phyloP scores from a whole-genome alignment of 2,329 filamentous ascomycete species.

The Didymellaceae sp. region DNA sequence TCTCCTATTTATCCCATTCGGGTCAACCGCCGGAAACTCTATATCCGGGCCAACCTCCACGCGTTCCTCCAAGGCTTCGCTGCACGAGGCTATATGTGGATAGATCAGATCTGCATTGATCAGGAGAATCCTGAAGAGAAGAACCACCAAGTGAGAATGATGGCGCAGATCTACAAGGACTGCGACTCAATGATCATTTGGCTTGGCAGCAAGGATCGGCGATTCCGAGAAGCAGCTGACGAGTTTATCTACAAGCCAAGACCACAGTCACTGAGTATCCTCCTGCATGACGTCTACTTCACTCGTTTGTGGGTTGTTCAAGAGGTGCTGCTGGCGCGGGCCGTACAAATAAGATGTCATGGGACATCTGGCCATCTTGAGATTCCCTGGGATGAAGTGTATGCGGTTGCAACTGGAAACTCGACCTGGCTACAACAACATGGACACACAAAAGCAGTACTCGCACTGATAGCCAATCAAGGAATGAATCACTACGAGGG shows the following conservation, averaged over 20 bases:
- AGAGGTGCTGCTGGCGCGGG: background rate
- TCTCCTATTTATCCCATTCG: background rate
- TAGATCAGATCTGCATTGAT: slow-evolving; percentile 12
- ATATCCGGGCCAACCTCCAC: background rate
- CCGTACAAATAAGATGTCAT: background rate
- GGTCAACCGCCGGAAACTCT: background rate
- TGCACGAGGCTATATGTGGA: background rate
- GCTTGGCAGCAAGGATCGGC: background rate
- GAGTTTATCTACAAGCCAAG: background rate
- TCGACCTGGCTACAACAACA: background rate
- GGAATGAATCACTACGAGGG: background rate
- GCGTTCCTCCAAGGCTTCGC: background rate
- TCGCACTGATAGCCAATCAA: background rate
- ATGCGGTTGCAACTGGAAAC: background rate
- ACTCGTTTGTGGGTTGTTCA: slow-evolving; percentile 1
- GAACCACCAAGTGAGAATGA: slow-evolving; percentile 9
- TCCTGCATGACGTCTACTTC: background rate
- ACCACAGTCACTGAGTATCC: background rate
- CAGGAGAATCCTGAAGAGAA: slow-evolving; percentile 3
- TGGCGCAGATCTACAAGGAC: slow-evolving; percentile 3
- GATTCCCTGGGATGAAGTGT: background rate
- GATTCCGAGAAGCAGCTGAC: background rate
- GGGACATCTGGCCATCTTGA: background rate
- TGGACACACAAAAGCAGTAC: background rate
- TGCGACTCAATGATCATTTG: background rate